Percentiles rank a stretch among this genome's conserved stretches.
phyloP scores from a whole-genome alignment of 2,329 filamentous ascomycete species.

The Xylaria polymorpha region DNA sequence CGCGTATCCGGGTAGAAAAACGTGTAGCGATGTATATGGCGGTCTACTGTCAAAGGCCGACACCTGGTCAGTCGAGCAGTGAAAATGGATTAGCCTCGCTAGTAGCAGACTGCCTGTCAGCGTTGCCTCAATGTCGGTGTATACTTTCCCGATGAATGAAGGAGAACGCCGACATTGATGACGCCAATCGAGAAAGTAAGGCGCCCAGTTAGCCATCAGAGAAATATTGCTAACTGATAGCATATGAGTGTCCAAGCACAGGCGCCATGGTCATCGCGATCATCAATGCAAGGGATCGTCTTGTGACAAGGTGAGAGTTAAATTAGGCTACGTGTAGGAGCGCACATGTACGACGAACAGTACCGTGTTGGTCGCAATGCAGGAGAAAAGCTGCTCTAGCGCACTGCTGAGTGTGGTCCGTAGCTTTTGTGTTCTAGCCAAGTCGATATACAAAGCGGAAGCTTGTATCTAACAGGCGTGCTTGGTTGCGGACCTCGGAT shows the following conservation, averaged over 20 bases:
- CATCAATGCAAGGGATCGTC: constrained; percentile 22
- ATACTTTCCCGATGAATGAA: not conserved
- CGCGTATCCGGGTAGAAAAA: not conserved
- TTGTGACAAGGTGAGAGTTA: constrained; percentile 5
- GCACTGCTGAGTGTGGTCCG: constrained; percentile 8
- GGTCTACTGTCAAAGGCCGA: constrained; percentile 17
- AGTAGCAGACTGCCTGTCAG: constrained; percentile 20
- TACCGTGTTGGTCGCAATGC: constrained; percentile 5
- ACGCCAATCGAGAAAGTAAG: constrained; percentile 21
- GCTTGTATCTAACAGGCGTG: constrained; percentile 18
- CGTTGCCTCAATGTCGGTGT: constrained; percentile 36
- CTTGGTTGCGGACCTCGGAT: constrained; percentile 21
- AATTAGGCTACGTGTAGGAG: constrained; percentile 15
- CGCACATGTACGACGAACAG: constrained; percentile 1
- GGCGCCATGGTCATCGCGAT: not conserved
- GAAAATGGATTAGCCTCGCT: constrained; percentile 1
- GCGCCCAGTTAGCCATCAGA: constrained; percentile 20
- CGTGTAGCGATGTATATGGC: constrained; percentile 17
- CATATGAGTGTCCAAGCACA: constrained; percentile 12
- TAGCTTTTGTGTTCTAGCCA: constrained; percentile 2
- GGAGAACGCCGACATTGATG: not conserved
- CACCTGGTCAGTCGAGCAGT: constrained; percentile 6
- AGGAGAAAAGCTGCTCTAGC: not conserved
- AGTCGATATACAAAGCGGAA: not conserved
- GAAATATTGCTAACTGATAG: not conserved